Evolutionary conservation across 139 green algal genomes (phyloP), one percentile per base, ranked within the genome.

Genomic region (Spirogloea muscicola): DNA sequence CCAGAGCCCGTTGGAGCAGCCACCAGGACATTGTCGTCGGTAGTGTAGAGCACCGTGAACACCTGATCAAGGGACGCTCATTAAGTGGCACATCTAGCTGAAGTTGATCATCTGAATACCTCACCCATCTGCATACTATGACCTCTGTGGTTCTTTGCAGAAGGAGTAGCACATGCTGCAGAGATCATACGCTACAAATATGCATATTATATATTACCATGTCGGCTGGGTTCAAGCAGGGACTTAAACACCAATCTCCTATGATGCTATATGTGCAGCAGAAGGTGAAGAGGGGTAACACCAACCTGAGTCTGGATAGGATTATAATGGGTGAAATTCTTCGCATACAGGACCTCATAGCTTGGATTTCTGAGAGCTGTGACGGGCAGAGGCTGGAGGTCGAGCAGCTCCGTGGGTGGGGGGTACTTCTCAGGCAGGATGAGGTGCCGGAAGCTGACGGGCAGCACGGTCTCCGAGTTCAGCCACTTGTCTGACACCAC

Each of bases 231-330:
- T n/a, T n/a, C n/a, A n/a, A n/a, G n/a, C n/a, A n/a, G n/a, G n/a
- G n/a, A n/a, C n/a, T n/a, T n/a, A n/a, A n/a, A n/a, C n/a, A n/a
- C n/a, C n/a, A n/a, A n/a, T n/a, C n/a, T n/a, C n/a, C n/a, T n/a
- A n/a, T n/a, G n/a, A n/a, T n/a, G n/a, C n/a, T n/a, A n/a, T n/a
- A n/a, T n/a, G n/a, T n/a, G n/a, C n/a, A n/a, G n/a, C n/a, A n/a
- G n/a, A n/a, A n/a, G n/a, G n/a, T n/a, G n/a, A n/a, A n/a, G n/a
- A n/a, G n/a, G n/a, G n/a, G n/a, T n/a, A n/a, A n/a, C n/a, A n/a
- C n/a, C n/a, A n/a, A n/a, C n/a, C 86, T 95, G 90, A 3, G 94
- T 98, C 87, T 98, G 94, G 68, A 98, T 96, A 41, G 94, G 93
- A 87, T 98, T 98, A 91, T 98, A 98, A 74, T 87, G 80, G 34